Evolutionary conservation across 805 yeast genomes (phyloP).

Genomic region (Maudiozyma saulgeensis): DNA sequence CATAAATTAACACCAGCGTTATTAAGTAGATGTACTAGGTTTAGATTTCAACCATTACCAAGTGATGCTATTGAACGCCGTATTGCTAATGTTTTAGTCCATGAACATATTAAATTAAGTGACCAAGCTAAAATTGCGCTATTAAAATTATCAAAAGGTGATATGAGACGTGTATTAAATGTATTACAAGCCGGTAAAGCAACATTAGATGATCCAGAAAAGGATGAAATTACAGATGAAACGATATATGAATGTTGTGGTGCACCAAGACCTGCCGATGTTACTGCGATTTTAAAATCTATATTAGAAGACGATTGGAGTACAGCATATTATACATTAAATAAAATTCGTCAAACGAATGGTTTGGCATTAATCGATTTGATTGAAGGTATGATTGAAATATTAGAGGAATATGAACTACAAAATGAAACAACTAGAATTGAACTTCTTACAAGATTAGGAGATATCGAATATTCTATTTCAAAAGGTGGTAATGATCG

Average conservation of each 20-base stretch:
- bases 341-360: conserved; percentile 53
- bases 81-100: conserved; percentile 54
- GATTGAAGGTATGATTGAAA: conserved; percentile 63
- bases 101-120: conserved; percentile 53
- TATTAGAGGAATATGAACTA: conserved; percentile 60
- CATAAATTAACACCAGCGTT: conserved; percentile 94
- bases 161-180: conserved; percentile 90
- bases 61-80: conserved; percentile 59
- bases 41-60: conserved; percentile 79
- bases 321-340: conserved; percentile 57
- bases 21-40: conserved; percentile 88
- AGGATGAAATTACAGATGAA: conserved; percentile 52
- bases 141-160: conserved; percentile 74
- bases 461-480: conserved; percentile 85
- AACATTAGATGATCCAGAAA: conserved; percentile 42
- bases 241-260: conserved; percentile 93
- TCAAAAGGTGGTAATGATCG: conserved; percentile 89
- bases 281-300: conserved; percentile 64
- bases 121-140: conserved; percentile 57
- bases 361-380: conserved; percentile 89
- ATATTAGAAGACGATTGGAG: conserved; percentile 85
- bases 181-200: conserved; percentile 92
- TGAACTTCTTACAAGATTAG: conserved; percentile 55
- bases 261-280: conserved; percentile 83
- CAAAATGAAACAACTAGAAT: conserved; percentile 47